A percentile compares a stretch with the other conserved stretches of the same genome.
Conservation (phyloP, 2,329 filamentous ascomycete genomes). For the Aspergillus sp. region DNA sequence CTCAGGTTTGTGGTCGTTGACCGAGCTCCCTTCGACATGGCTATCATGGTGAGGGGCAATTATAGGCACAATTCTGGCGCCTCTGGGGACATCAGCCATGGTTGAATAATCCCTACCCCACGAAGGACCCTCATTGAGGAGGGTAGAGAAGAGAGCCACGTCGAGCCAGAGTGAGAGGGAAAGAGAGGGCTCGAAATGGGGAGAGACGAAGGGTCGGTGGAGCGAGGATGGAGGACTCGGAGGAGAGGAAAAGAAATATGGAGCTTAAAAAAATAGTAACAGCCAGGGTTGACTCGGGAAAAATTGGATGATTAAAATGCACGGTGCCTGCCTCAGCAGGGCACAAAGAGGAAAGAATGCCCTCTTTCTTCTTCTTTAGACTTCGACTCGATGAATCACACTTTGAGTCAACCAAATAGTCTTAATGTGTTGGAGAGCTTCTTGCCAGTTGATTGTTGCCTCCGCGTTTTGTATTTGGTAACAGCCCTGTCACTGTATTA, state of each 20-base stretch:
- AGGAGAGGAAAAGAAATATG: constrained; percentile 11
- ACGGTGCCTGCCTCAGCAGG: not conserved
- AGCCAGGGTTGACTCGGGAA: constrained; percentile 1
- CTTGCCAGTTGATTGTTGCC: not conserved
- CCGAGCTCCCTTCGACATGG: constrained; percentile 17
- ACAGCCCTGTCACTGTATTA: not conserved
- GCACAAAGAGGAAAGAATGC: not conserved
- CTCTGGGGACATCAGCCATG: constrained; percentile 41
- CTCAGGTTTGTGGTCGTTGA: constrained; percentile 12
- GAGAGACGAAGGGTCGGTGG: constrained; percentile 12
- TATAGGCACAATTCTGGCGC: constrained; percentile 46
- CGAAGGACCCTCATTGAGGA: constrained; percentile 36
- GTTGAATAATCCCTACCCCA: constrained; percentile 32
- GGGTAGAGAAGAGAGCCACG: constrained; percentile 17
- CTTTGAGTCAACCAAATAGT: not conserved
- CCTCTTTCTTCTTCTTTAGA: not conserved
- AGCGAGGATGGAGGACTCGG: constrained; percentile 6
- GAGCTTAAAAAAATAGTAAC: constrained; percentile 6
- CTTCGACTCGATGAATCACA: constrained; percentile 3
- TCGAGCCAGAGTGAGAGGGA: constrained; percentile 19
- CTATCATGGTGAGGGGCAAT: constrained; percentile 31
- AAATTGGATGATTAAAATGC: not conserved
- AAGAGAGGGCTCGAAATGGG: constrained; percentile 11
- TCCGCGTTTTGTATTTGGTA: constrained; percentile 8
- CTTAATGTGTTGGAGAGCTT: not conserved